Conservation (phyloP, 345 rosid species). For the Cardamine occulta region DNA sequence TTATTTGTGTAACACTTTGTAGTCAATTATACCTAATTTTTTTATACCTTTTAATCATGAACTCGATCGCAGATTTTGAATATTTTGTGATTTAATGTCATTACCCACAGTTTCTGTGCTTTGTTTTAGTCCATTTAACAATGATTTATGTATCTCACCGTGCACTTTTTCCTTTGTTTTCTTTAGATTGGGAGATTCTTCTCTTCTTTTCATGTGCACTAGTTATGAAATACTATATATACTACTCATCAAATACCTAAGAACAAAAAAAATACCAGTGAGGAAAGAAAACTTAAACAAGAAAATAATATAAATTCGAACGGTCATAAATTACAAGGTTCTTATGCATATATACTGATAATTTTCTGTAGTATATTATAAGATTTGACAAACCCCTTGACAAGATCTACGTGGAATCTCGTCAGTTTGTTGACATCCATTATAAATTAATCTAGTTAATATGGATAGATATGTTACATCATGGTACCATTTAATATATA, state of each 20-base stretch:
- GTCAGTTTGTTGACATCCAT: slow-evolving; percentile 37
- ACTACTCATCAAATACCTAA: not conserved
- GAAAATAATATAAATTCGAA: slow-evolving; percentile 3
- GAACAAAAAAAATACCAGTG: not conserved
- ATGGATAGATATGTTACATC: slow-evolving; percentile 38
- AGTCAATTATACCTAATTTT: not conserved
- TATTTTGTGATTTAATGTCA: slow-evolving; percentile 14
- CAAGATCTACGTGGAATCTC: slow-evolving; percentile 41
- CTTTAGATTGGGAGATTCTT: slow-evolving; percentile 22
- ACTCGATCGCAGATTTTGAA: slow-evolving; percentile 14
- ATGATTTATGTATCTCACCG: slow-evolving; percentile 39
- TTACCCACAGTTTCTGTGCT: slow-evolving; percentile 31
- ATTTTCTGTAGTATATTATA: not conserved
- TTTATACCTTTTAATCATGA: slow-evolving; percentile 33
- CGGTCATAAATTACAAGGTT: slow-evolving; percentile 31
- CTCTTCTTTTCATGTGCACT: slow-evolving; percentile 36
- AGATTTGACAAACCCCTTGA: slow-evolving; percentile 27
- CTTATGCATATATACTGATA: not conserved
- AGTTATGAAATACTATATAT: slow-evolving; percentile 20
- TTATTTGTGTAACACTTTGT: not conserved
- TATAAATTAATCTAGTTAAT: slow-evolving; percentile 29
- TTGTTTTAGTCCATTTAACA: slow-evolving; percentile 34
- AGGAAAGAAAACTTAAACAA: not conserved
- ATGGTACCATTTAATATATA: slow-evolving; percentile 22
- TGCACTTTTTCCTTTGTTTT: slow-evolving; percentile 31